Evolutionary conservation across 352 stramenopile genomes (phyloP).

Genomic region (Blastocystis hominis): DNA sequence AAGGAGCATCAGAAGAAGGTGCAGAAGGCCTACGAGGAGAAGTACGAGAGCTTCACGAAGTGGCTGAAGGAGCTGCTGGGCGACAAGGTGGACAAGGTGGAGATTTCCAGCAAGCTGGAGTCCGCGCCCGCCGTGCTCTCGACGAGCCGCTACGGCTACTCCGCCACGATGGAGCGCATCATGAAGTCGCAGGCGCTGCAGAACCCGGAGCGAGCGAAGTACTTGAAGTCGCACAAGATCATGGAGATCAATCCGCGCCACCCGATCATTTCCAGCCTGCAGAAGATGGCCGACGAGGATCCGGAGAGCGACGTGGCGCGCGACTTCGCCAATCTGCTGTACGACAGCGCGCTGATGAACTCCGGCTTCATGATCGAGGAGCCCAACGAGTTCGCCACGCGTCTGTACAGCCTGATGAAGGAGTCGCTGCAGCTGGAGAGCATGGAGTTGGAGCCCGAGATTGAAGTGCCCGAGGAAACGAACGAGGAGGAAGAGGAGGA

Average conservation of each 20-base stretch:
- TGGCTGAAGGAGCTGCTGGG: too few relatives aligned
- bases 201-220: constrained; percentile 65
- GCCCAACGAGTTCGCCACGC: constrained; percentile 77
- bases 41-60: constrained; percentile 86
- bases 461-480: constrained; percentile 75
- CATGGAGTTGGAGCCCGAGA: constrained; percentile 86
- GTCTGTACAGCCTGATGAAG: constrained; percentile 86
- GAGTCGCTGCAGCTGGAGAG: constrained; percentile 75
- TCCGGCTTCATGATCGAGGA: constrained; percentile 90
- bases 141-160: constrained; percentile 88
- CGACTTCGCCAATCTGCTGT: constrained; percentile 88
- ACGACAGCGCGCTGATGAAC: constrained; percentile 90
- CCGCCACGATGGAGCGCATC: constrained; percentile 98
- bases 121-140: constrained; percentile 87
- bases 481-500: too few relatives aligned
- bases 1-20: constrained; percentile 84
- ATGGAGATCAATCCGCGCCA: constrained; percentile 97
- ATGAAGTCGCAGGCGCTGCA: constrained; percentile 93
- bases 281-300: constrained; percentile 65
- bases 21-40: constrained; percentile 86
- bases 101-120: constrained; percentile 83
- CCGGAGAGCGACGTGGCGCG: constrained; percentile 71
- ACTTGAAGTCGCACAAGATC: constrained; percentile 75
- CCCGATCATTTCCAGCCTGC: constrained; percentile 90
- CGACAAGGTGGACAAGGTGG: constrained; percentile 83